A percentile compares a stretch with the other conserved stretches of the same genome.
Conservation (phyloP, 495 filamentous ascomycete genomes). For the Xylaria castorea region DNA sequence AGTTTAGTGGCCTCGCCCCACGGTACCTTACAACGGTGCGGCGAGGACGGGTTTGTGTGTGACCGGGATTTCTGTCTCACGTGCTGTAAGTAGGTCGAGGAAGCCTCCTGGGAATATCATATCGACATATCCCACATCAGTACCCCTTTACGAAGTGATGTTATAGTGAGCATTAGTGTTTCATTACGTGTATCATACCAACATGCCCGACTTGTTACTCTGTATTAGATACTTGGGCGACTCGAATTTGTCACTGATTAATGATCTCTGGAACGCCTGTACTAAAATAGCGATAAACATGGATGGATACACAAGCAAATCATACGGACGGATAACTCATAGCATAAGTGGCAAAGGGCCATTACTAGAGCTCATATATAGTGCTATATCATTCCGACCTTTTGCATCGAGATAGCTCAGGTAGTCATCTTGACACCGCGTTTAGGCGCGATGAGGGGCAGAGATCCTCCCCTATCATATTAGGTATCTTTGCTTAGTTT, state of each 20-base stretch:
- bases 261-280: not conserved
- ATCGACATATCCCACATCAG: not conserved
- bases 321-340: not conserved
- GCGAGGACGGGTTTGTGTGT: conserved; percentile 54
- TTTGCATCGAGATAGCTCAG: not conserved
- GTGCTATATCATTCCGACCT: not conserved
- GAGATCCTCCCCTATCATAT: not conserved
- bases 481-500: no score
- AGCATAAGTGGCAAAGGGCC: not conserved
- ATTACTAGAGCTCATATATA: not conserved
- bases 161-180: not conserved
- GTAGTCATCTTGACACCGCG: not conserved
- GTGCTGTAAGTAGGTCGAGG: conserved; percentile 38
- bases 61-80: conserved; percentile 57
- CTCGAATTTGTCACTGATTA: not conserved
- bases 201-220: not conserved
- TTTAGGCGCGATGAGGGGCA: not conserved
- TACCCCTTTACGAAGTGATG: not conserved
- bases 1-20: conserved; percentile 49
- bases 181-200: not conserved
- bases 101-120: not conserved
- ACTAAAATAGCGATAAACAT: not conserved
- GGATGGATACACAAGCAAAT: not conserved
- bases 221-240: not conserved
- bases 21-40: conserved; percentile 52